phyloP scores from a whole-genome alignment of 2,329 filamentous ascomycete species.

The Seiridium cupressi region DNA sequence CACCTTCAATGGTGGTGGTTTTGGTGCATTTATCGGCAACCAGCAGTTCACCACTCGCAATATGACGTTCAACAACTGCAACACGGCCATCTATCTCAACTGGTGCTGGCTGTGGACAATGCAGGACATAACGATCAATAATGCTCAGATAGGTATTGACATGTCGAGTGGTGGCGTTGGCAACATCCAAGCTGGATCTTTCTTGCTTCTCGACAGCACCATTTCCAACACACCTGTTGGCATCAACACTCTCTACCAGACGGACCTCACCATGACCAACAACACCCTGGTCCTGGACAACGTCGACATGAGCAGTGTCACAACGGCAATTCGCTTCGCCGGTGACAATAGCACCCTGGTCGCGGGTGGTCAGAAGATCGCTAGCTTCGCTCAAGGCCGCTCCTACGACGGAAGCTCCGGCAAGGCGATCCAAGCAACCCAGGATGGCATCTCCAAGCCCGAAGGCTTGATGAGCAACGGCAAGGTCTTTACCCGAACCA shows the following conservation, averaged over 20 bases:
- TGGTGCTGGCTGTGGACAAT: constrained; percentile 91
- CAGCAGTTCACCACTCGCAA: constrained; percentile 89
- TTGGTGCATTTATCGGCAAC: constrained; percentile 77
- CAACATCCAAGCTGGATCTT: constrained; percentile 79
- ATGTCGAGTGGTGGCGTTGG: constrained; percentile 65
- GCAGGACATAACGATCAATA: constrained; percentile 72
- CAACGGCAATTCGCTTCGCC: constrained; percentile 62
- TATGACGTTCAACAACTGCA: constrained; percentile 76
- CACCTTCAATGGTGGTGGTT: constrained; percentile 77
- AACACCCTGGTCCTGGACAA: constrained; percentile 86
- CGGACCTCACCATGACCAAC: constrained; percentile 63
- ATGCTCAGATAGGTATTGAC: constrained; percentile 74
- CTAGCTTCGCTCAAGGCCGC: constrained; percentile 78
- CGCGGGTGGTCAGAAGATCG: constrained; percentile 65
- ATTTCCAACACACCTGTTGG: constrained; percentile 75
- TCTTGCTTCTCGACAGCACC: constrained; percentile 78
- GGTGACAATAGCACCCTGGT: constrained; percentile 61
- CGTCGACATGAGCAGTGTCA: constrained; percentile 72
- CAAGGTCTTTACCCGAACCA: constrained; percentile 77
- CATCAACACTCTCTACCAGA: constrained; percentile 71
- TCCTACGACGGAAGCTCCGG: constrained; percentile 55
- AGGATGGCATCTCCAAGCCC: constrained; percentile 61
- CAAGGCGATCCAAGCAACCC: constrained; percentile 58
- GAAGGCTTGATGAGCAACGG: constrained; percentile 61
- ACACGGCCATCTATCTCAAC: constrained; percentile 84